Base-by-base conservation (phyloP, 2,329 filamentous ascomycete genomes). In the Chalaropsis ovoidea region DNA sequence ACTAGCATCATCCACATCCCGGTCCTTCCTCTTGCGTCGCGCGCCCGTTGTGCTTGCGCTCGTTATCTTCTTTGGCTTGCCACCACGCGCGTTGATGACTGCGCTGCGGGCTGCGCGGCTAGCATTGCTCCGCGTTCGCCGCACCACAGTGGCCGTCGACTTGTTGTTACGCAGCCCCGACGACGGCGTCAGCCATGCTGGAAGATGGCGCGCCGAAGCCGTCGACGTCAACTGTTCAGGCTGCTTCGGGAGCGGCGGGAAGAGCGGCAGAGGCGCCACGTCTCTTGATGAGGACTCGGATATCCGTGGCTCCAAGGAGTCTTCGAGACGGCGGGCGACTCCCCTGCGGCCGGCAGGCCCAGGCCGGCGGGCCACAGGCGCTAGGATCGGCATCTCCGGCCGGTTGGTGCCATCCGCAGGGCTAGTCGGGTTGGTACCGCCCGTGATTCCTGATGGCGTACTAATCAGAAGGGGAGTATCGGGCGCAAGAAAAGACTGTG, bases 61-160 rank as follows among this genome's bases (percentile, higher is more conserved):
- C 60, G 42, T 63, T 42, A 24, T 17, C 31, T 61, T 67, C 10
- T 74, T 77, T 62, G 74, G 78, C 68, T 76, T 74, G 67, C 83
- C 83, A 68, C 86, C 83, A 19, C 80, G 77, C 35, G 86, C 82
- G 69, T 86, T 86, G 73, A 82, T 85, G 10, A 82, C 79, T 5
- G 83, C 83, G 66, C 82, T 84, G 35, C 82, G 76, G 71, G 65
- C 56, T n/a, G 66, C 66, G 8, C 66, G 43, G 49, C 83, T 81
- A 1, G 83, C 83, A 49, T 83, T 78, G 70, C 82, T 85, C 45
- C 76, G 77, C 31, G 76, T 77, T 42, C 81, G 75, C 65, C 72
- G 77, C 5, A 83, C 72, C 52, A 77, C 77, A 0, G 76, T 75
- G 67, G 76, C 47, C 6, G 54, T 35, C 24, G 54, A 39, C 17